Base-by-base conservation (phyloP, 805 yeast genomes). In the Hanseniaspora clermontiae region DNA sequence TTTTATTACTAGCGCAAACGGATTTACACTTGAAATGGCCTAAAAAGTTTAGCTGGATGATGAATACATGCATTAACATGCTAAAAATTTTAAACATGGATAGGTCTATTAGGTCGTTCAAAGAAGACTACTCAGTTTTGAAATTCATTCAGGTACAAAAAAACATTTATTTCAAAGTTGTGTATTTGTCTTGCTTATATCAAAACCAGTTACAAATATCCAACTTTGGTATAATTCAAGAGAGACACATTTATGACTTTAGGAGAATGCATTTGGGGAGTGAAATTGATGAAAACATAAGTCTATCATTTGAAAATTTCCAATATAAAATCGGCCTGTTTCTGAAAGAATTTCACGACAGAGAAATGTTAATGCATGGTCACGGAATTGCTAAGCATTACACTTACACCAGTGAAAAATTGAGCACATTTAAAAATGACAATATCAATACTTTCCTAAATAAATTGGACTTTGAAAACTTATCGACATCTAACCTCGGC, bases 1-100 rank as follows among this genome's bases (percentile, higher is more conserved):
- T 62, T 50, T 40, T 64, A 27, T 60, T 69, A 3, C 51, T 69
- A n/a, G 55, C 64, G 15, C 60, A 60, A 10, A 69, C 72, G 6
- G 60, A 59, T 20, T 61, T 66, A 15, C 54, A 62, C 0, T 45
- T 42, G 8, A 50, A 52, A 5, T 55, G 62, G 24, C 57, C 57
- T 1, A 42, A 53, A 4, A 48, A 63, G 29, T 55, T 60, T 8
- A 63, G 65, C 36, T 55, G 59, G 34, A 14, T 68, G 32, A 57
- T 66, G 12, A 14, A 64, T 1, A 65, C 61, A 17, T 60, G 66
- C 39, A 58, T 64, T 3, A 63, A 67, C 38, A 56, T 62, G 3
- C 62, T 67, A 0, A 68, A 67, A 48, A 47, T 59, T 36, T 61
- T 63, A 27, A 63, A 62, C 43, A 52, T 64, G 2, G 61, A 65